Base-by-base conservation (phyloP, 192 early-diverging fungal species). In the Fimicolochytrium jonesii region DNA sequence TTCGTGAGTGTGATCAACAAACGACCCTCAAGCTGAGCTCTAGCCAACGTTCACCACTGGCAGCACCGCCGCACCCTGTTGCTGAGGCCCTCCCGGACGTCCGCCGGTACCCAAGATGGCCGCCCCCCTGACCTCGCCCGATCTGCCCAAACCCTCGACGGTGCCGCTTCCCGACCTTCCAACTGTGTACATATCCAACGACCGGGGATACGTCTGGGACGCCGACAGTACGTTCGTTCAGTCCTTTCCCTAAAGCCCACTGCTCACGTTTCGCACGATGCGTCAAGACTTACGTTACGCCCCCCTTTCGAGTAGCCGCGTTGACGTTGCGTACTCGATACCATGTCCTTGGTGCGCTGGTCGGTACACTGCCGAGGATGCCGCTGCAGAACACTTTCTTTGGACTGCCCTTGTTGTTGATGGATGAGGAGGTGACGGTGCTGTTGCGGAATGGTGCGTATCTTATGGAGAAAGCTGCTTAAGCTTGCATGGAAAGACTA, bases 321-420 rank as follows among this genome's bases (percentile, higher is more conserved):
- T 7, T 55, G 10, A 4, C n/a, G 3, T 37, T 55, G 35, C 28
- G 53, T 36, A 55, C 31, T 18, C 31, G 18, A 30, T 37, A 55
- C 34, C 53, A 55, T 20, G 26, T 55, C 35, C 53, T 55, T 34
- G 53, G 53, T 6, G 75, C 86, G 0, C 67, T 91, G 13, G 70
- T 84, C 5, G 91, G 89, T 3, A 81, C 81, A 11, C 72, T 91
- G 1, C 85, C 89, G 6, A 61, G 77, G 11, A 79, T 77, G 51
- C 87, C 91, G 0, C 64, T 86, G 58, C 91, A 93, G 69, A 93
- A 90, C 71, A 77, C 73, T 15, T 90, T 86, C 64, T 85, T 84
- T 61, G 84, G 83, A 0, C 68, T 93, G 20, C 92, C 92, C 0
- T 69, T 92, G 2, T 32, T 79, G 6, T 70, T 93, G n/a, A 58